These are phyloP conservation scores for Scenedesmus sp. DNA, from an alignment of 163 green algal species.

Conservation along the genomic window DNA sequence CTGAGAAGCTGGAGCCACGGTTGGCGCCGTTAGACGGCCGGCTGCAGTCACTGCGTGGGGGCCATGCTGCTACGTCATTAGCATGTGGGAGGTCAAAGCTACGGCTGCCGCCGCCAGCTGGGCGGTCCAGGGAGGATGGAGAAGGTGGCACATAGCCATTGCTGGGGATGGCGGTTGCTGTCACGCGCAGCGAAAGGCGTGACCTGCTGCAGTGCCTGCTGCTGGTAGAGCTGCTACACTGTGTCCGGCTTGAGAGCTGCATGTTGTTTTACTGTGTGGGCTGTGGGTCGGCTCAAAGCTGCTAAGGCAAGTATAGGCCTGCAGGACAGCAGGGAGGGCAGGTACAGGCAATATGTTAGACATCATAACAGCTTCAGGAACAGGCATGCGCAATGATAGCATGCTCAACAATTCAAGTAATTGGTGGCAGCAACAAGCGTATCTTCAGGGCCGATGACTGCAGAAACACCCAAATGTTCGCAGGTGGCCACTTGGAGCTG, in stretches of 20 bases:
- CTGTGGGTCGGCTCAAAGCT: background rate
- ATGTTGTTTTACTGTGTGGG: background rate
- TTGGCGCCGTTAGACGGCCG: constrained; percentile 21
- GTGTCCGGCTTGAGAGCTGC: constrained; percentile 11
- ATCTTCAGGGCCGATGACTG: background rate
- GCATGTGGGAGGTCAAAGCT: constrained; percentile 13
- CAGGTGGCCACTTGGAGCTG: background rate
- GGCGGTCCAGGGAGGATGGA: constrained; percentile 26
- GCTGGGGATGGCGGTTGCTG: background rate
- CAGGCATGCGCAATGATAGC: background rate
- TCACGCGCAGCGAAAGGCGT: background rate
- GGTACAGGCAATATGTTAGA: background rate
- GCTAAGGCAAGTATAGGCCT: background rate
- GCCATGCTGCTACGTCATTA: constrained; percentile 22
- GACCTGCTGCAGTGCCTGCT: constrained; percentile 8
- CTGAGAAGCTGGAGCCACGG: background rate
- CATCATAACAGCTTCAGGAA: background rate
- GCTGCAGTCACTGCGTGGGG: constrained; percentile 9
- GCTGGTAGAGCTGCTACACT: constrained; percentile 2
- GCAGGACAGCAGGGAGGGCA: background rate
- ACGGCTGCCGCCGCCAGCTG: constrained; percentile 39
- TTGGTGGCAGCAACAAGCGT: background rate
- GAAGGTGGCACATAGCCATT: constrained; percentile 15
- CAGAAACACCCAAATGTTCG: background rate
- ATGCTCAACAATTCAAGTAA: background rate